phyloP scores from a whole-genome alignment of 2,329 filamentous ascomycete genomes.

The Xylariomycetidae sp. region DNA sequence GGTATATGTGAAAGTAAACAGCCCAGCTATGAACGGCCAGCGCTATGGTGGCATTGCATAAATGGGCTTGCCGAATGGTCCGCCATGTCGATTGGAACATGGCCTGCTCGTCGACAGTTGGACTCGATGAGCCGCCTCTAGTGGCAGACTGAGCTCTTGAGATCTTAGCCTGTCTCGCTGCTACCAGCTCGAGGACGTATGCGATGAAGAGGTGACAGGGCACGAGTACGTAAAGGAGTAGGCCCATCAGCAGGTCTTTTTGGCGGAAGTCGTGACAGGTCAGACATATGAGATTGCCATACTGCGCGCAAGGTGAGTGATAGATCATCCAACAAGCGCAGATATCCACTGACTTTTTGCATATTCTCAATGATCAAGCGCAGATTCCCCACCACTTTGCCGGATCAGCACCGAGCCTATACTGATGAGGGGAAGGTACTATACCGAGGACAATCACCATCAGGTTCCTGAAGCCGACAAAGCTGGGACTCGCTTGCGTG shows the following conservation, averaged over 20 bases:
- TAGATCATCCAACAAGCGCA: slow-evolving; percentile 6
- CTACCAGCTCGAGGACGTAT: slow-evolving; percentile 80
- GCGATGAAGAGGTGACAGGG: slow-evolving; percentile 88
- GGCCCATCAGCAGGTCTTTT: slow-evolving; percentile 69
- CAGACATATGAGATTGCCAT: slow-evolving; percentile 90
- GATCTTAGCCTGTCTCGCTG: slow-evolving; percentile 70
- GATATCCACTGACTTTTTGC: slow-evolving; percentile 62
- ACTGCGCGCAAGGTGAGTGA: slow-evolving; percentile 45
- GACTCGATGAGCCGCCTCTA: slow-evolving; percentile 45
- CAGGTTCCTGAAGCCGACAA: slow-evolving; percentile 88
- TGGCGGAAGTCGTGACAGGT: slow-evolving; percentile 81
- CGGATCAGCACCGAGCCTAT: slow-evolving; percentile 7
- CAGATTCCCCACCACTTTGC: slow-evolving; percentile 82
- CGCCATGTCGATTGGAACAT: slow-evolving; percentile 74
- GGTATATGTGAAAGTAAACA: slow-evolving; percentile 87
- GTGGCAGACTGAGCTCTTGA: slow-evolving; percentile 46
- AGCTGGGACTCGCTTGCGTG: slow-evolving; percentile 67
- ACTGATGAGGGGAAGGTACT: slow-evolving; percentile 15
- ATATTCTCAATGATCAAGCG: slow-evolving; percentile 95
- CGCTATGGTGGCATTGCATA: slow-evolving; percentile 75
- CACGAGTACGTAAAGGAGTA: slow-evolving; percentile 76
- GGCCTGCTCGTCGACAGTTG: slow-evolving; percentile 55
- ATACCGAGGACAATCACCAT: slow-evolving; percentile 88
- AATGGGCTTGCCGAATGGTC: slow-evolving; percentile 73
- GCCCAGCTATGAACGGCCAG: slow-evolving; percentile 74